phyloP scores from a whole-genome alignment of 257 asterid genomes.

The Salvia hispanica region DNA sequence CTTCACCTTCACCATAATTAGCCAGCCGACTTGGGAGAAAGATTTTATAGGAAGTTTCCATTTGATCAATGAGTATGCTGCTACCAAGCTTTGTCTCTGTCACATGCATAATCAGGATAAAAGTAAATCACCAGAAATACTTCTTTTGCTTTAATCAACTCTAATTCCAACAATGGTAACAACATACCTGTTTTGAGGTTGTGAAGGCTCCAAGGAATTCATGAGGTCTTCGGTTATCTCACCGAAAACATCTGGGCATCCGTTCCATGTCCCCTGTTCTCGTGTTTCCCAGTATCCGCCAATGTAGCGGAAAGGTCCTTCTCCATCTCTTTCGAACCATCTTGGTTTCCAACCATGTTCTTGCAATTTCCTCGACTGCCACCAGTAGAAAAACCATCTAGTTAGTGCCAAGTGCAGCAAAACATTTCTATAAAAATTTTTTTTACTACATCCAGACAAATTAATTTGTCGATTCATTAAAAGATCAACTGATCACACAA shows the following conservation, averaged over 20 bases:
- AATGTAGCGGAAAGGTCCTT: slow-evolving; percentile 59
- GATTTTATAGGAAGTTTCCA: no score
- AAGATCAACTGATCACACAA: no score
- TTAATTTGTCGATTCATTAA: no score
- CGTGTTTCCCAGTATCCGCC: slow-evolving; percentile 98
- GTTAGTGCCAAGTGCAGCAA: background rate
- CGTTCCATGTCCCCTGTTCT: slow-evolving; percentile 69
- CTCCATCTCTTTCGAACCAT: slow-evolving; percentile 73
- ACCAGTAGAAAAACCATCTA: background rate
- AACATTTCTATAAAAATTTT: background rate
- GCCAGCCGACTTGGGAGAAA: no score
- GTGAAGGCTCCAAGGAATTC: slow-evolving; percentile 47
- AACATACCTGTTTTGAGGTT: slow-evolving; percentile 42
- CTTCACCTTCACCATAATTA: no score
- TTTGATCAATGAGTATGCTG: no score
- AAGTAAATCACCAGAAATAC: no score
- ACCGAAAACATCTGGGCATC: slow-evolving; percentile 76
- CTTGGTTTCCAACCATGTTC: slow-evolving; percentile 91
- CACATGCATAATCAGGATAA: no score
- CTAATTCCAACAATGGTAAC: no score
- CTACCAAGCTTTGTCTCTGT: no score
- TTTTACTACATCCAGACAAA: no score
- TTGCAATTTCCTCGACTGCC: slow-evolving; percentile 89
- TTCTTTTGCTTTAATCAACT: no score
- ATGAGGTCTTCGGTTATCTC: slow-evolving; percentile 58